Percentiles rank a stretch among this genome's conserved stretches.
Conservation (phyloP, 2,329 filamentous ascomycete genomes). For the Eutypa lata region DNA sequence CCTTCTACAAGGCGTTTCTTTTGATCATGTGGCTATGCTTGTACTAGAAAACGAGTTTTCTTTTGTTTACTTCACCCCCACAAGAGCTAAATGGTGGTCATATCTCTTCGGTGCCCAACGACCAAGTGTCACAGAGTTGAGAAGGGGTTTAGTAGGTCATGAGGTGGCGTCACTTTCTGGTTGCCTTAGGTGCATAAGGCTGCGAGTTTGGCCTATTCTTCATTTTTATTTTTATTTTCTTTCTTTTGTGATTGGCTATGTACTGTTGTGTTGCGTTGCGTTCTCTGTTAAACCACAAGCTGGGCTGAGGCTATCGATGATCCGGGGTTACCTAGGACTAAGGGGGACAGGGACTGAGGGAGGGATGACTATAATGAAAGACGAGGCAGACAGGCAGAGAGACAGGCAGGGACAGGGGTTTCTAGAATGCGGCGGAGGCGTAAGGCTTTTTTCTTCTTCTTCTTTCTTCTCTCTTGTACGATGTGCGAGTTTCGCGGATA, state of each 20-base stretch:
- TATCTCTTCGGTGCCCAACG: background rate
- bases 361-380: slow-evolving; percentile 14
- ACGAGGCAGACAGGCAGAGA: slow-evolving; percentile 6
- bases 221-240: background rate
- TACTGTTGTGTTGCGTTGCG: slow-evolving; percentile 1
- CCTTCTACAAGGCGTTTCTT: slow-evolving; percentile 22
- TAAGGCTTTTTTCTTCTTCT: slow-evolving; percentile 9
- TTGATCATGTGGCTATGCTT: slow-evolving; percentile 16
- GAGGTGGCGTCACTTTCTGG: slow-evolving; percentile 8
- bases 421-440: slow-evolving; percentile 19
- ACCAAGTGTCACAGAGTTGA: slow-evolving; percentile 14
- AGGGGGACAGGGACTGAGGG: slow-evolving; percentile 2
- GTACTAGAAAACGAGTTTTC: slow-evolving; percentile 18
- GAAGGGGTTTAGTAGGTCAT: slow-evolving; percentile 2
- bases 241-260: slow-evolving; percentile 2
- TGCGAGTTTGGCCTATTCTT: background rate
- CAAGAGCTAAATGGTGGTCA: background rate
- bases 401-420: slow-evolving; percentile 19
- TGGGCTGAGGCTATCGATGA: slow-evolving; percentile 3
- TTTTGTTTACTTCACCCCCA: slow-evolving; percentile 9
- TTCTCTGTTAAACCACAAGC: slow-evolving; percentile 3
- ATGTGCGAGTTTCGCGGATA: slow-evolving; percentile 28
- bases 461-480: background rate
- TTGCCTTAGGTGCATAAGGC: slow-evolving; percentile 8
- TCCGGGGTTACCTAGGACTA: background rate